phyloP scores from a whole-genome alignment of 2,329 filamentous ascomycete genomes.

The Diaporthe batatas region DNA sequence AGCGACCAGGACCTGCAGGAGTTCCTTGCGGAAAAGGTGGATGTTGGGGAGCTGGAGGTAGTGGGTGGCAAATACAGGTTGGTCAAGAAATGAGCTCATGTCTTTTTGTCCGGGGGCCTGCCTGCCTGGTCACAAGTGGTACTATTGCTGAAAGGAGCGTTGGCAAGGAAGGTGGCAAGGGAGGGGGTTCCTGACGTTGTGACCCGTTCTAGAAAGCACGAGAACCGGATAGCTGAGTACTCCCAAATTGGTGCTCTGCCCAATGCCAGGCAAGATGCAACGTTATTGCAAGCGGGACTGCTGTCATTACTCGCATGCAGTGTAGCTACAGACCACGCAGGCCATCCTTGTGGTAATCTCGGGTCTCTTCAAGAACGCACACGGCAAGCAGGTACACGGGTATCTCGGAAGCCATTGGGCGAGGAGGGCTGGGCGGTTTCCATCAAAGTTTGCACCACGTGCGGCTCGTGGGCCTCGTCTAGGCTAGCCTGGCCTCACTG shows the following conservation, averaged over 20 bases:
- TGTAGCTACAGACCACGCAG: too few species aligned
- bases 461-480: neutral
- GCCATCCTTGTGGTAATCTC: too few species aligned
- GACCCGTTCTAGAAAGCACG: too few species aligned
- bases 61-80: conserved; percentile 78
- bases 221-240: neutral
- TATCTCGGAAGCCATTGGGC: neutral
- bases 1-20: conserved; percentile 88
- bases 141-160: neutral
- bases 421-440: neutral
- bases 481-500: neutral
- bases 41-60: conserved; percentile 76
- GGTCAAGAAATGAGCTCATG: conserved; percentile 65
- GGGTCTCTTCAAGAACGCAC: neutral
- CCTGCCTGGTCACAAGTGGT: neutral
- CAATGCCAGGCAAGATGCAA: neutral
- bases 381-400: neutral
- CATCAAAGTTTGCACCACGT: neutral
- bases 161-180: neutral
- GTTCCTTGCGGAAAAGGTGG: conserved; percentile 84
- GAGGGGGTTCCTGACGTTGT: neutral
- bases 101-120: neutral
- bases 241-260: neutral
- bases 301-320: too few species aligned
- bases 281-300: too few species aligned